Percentiles rank a stretch among this genome's conserved stretches.
Conservation (phyloP, 2,329 filamentous ascomycete species). For the Clarireedia hainanense region DNA sequence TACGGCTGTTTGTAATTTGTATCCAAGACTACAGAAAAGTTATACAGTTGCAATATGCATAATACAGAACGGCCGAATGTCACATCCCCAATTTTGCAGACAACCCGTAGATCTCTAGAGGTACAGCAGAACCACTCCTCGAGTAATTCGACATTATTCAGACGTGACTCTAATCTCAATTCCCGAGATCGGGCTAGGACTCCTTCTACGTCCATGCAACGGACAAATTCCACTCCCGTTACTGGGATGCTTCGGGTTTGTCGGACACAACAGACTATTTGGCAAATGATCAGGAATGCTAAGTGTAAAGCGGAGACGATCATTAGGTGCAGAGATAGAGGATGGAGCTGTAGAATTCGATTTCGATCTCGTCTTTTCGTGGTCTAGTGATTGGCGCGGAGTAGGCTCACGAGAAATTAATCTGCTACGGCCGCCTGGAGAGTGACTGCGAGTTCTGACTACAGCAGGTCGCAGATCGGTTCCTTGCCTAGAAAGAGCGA, state of each 20-base stretch:
- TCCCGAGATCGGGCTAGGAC: slow-evolving; percentile 11
- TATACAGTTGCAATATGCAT: too few species aligned
- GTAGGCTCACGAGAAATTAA: not conserved
- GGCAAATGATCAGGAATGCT: slow-evolving; percentile 37
- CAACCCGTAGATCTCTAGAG: too few species aligned
- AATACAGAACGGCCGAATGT: too few species aligned
- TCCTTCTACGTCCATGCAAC: slow-evolving; percentile 32
- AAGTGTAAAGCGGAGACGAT: slow-evolving; percentile 27
- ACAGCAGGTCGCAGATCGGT: not conserved
- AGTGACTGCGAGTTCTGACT: not conserved
- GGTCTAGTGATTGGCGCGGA: not conserved
- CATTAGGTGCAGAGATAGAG: not conserved
- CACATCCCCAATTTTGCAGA: too few species aligned
- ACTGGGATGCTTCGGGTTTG: slow-evolving; percentile 32
- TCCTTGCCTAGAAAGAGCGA: not conserved
- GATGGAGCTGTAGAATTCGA: not conserved
- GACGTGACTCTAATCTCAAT: slow-evolving; percentile 4
- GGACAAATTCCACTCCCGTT: slow-evolving; percentile 33
- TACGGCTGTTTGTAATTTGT: too few species aligned
- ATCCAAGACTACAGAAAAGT: too few species aligned
- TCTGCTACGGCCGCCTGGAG: not conserved
- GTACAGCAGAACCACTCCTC: not conserved
- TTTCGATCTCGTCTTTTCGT: not conserved
- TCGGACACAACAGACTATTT: slow-evolving; percentile 36
- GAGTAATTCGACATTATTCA: not conserved